A percentile compares a stretch with the other conserved stretches of the same genome.
These are phyloP conservation scores for Leccinum solheimii DNA, from an alignment of 1,284 basidiomycete species.

Conservation along the genomic window DNA sequence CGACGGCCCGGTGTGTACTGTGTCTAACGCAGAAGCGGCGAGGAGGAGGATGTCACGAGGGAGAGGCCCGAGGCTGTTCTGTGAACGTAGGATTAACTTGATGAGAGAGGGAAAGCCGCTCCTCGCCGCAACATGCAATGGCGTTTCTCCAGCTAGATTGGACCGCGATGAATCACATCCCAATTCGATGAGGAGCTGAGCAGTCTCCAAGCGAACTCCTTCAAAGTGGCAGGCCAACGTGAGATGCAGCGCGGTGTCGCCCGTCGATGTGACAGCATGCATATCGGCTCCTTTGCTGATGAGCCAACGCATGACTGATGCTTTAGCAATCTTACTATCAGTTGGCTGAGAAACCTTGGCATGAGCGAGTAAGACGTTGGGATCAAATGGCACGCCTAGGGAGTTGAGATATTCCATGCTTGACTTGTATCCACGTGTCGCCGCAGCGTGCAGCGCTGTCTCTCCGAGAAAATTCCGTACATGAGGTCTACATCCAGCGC, in stretches of 20 bases:
- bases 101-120: constrained; percentile 2
- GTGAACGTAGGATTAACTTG: not conserved
- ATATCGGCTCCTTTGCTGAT: constrained; percentile 5
- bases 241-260: constrained; percentile 3
- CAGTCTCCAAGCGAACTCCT: not conserved
- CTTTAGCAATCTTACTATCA: not conserved
- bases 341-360: not conserved
- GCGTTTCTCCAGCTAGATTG: constrained; percentile 5
- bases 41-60: constrained; percentile 2
- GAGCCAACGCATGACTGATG: constrained; percentile 1
- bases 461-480: not conserved
- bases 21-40: not conserved
- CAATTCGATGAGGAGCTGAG: not conserved
- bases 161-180: constrained; percentile 1
- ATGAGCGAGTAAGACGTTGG: constrained; percentile 1
- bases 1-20: not conserved
- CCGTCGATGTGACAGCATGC: not conserved
- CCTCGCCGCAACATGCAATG: constrained; percentile 5
- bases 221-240: not conserved
- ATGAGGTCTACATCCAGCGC: not conserved
- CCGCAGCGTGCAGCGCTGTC: constrained; percentile 2
- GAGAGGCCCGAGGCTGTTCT: not conserved
- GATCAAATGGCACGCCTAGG: not conserved
- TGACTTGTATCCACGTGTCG: not conserved
- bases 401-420: constrained; percentile 6